Evolutionary conservation across 352 stramenopile species (phyloP).

Genomic region (Globisporangium nagaii): DNA sequence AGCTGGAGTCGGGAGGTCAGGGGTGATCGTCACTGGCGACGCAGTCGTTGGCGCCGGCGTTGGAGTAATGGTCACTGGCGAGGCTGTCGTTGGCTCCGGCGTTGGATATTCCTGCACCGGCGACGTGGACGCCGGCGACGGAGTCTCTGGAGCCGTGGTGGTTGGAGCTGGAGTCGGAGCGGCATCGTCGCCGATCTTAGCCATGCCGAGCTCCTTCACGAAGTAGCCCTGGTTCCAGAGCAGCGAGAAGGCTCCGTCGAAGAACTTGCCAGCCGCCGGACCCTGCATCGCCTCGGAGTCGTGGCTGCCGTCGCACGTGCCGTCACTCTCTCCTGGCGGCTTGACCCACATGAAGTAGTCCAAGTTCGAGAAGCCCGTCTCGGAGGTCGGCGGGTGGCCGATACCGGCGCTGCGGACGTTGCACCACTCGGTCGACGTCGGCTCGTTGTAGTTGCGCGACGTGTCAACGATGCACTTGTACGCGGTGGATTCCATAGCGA

Average conservation of each 20-base stretch:
- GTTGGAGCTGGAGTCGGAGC: background rate
- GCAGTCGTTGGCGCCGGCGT: conserved; percentile 2
- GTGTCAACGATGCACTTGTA: conserved; percentile 63
- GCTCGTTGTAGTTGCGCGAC: conserved; percentile 33
- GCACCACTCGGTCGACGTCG: conserved; percentile 40
- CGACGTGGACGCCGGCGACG: background rate
- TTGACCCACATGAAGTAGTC: conserved; percentile 81
- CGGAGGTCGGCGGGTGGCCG: conserved; percentile 32
- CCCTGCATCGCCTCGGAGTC: conserved; percentile 46
- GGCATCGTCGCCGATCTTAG: conserved; percentile 18
- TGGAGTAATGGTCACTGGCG: background rate
- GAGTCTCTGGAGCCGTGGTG: conserved; percentile 3
- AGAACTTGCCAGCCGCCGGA: conserved; percentile 50
- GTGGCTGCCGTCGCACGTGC: conserved; percentile 27
- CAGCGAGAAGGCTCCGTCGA: conserved; percentile 37
- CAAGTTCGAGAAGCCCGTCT: conserved; percentile 40
- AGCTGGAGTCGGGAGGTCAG: background rate
- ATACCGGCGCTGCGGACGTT: conserved; percentile 40
- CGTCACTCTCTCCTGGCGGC: conserved; percentile 58
- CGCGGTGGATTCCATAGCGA: conserved; percentile 26
- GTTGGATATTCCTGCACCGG: background rate
- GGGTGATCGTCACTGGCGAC: background rate
- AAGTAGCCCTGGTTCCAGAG: conserved; percentile 70
- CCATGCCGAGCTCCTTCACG: conserved; percentile 29
- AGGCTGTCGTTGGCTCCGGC: background rate